Base-by-base conservation (phyloP, 768 basidiomycete genomes). In the Pholiota microspora region DNA sequence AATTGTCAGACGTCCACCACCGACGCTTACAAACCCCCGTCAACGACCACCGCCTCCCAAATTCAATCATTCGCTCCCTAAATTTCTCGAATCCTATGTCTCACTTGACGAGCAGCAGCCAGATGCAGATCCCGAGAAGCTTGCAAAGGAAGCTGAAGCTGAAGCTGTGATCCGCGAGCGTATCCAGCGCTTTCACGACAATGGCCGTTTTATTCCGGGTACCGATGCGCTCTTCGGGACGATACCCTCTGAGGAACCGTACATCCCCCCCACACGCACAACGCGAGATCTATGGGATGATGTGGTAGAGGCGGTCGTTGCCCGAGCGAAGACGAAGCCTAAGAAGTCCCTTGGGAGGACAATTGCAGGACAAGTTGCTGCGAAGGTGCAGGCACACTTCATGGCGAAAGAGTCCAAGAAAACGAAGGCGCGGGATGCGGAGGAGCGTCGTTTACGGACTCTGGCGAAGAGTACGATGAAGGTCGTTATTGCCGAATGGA, bases 401-500 rank as follows among this genome's bases (percentile, higher is more conserved):
- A 91, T 89, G 60, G 75, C 72, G 27, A 76, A 84, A 48, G 84
- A 78, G 31, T 76, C 78, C 27, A 82, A 77, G 63, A 86, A 85
- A 52, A 86, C 87, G 27, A 82, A 76, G 64, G 78, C 78, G 15
- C 74, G 69, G 54, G 68, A 69, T 16, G 79, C 78, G 59, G 88
- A 91, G 61, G 89, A 92, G 72, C 82, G 79, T 67, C 76, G 86
- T 25, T 58, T 89, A 59, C 76, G 82, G 49, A 76, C 73, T 3
- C 62, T 92, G 32, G 90, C 89, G 10, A 91, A 89, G 71, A 79
- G 82, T 18, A 86, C 89, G 0, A 76, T 88, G 45, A 83, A 82
- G 61, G 71, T 84, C 62, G 83, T 97, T 25, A 77, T 80, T 27
- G 77, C 77, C 7, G 88, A 93, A 64, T 98, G 95, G 95, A 89